phyloP scores from a whole-genome alignment of 345 rosid species.

The Pelargonium nanum region DNA sequence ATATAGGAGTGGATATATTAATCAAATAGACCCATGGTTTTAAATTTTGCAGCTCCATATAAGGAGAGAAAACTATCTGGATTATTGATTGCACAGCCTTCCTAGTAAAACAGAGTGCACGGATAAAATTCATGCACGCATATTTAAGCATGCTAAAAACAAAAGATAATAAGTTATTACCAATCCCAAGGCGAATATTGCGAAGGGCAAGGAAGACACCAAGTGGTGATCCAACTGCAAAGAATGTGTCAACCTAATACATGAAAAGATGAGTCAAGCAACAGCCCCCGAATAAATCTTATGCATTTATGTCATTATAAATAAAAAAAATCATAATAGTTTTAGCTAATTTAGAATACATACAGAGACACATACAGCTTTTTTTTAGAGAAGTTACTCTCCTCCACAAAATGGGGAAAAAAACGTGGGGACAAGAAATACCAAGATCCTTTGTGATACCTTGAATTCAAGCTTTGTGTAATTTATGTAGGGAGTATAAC shows the following conservation, averaged over 20 bases:
- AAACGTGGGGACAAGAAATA: background rate
- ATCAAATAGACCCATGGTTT: background rate
- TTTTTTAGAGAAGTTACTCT: too few relatives aligned
- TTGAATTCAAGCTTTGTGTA: slow-evolving; percentile 87
- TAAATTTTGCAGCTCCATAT: background rate
- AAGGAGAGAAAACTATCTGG: too few relatives aligned
- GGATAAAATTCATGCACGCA: too few relatives aligned
- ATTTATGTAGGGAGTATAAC: slow-evolving; percentile 70
- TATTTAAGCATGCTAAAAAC: background rate
- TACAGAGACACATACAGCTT: background rate
- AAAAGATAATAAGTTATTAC: slow-evolving; percentile 27
- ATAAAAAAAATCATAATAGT: background rate
- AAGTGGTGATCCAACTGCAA: slow-evolving; percentile 97
- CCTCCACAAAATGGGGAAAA: background rate
- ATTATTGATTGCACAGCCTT: background rate
- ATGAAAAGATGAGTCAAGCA: slow-evolving; percentile 12
- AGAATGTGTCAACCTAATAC: slow-evolving; percentile 86
- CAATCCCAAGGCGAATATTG: slow-evolving; percentile 78
- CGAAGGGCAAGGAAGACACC: slow-evolving; percentile 96
- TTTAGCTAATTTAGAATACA: background rate
- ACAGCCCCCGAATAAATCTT: background rate
- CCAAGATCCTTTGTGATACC: slow-evolving; percentile 24
- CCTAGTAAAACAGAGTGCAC: background rate
- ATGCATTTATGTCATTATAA: background rate
- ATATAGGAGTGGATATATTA: too few relatives aligned